Evolutionary conservation across 345 rosid species (phyloP).

Genomic region (Populus ilicifolia): DNA sequence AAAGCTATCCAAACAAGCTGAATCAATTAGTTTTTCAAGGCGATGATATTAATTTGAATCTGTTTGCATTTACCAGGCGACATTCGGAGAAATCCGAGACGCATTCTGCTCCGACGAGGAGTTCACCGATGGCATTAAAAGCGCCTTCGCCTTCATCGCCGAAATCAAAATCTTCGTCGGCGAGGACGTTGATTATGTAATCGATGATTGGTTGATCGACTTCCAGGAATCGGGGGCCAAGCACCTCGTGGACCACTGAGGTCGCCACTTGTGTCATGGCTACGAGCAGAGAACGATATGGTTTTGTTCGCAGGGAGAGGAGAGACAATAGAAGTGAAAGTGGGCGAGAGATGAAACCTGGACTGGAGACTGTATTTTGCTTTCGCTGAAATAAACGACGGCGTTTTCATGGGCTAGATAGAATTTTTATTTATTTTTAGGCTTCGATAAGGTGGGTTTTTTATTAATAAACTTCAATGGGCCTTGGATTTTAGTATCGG

Average conservation of each 20-base stretch:
- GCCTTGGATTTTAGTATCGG: not conserved
- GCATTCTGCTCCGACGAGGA: constrained; percentile 83
- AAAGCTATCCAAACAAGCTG: no score
- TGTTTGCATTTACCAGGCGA: constrained; percentile 45
- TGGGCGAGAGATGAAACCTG: not conserved
- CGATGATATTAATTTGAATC: not conserved
- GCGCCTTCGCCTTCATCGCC: constrained; percentile 93
- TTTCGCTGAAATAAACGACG: not conserved
- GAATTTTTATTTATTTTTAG: no score
- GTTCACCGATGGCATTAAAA: constrained; percentile 84
- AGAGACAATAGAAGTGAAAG: not conserved
- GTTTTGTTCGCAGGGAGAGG: not conserved
- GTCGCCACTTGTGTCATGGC: constrained; percentile 87
- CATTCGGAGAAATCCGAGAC: constrained; percentile 77
- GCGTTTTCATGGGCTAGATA: not conserved
- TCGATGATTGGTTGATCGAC: constrained; percentile 93
- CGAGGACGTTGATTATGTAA: constrained; percentile 94
- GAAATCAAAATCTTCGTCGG: constrained; percentile 95
- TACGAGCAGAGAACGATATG: not conserved
- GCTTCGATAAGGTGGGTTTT: no score
- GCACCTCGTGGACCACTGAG: constrained; percentile 83
- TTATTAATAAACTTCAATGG: not conserved
- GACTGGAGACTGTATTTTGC: not conserved
- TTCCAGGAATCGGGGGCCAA: constrained; percentile 62
- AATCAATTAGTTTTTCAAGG: no score